Base-by-base conservation (phyloP, 2,329 filamentous ascomycete genomes). In the Botrytis fabae region DNA sequence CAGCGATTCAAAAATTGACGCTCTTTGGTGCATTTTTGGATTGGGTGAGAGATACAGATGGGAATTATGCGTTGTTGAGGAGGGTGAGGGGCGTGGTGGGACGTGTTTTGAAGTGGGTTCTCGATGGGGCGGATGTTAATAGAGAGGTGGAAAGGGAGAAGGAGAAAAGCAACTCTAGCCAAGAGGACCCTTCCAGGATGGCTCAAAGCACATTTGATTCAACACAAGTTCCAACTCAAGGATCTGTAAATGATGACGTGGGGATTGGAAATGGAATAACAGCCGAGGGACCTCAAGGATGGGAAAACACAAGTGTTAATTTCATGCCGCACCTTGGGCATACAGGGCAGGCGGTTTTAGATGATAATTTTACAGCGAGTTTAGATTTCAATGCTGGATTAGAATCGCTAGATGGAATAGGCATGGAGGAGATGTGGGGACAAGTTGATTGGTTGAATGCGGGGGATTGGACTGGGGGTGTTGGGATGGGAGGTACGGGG, bases 1-100 rank as follows among this genome's bases (percentile, higher is more conserved):
- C 77, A 18, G 76, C 77, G 7, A 78, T 80, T 46, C 78, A 80
- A 68, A 79, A 78, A 73, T 60, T 80, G 32, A 80, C 78, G 1
- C 70, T 80, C 12, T 80, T 80, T 66, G 77, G 78, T 16, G 78
- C 76, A 2, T 81, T 80, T 64, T 69, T 80, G 16, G 78, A 80
- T 69, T 81, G 79, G 79, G 77, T 80, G 4, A 71, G 79, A 10
- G 76, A 77, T 12, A 80, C 79, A 12, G 78, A 80, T 71, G 79
- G 79, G 0, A 80, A 81, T 51, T 79, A 77, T 60, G 69, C 72
- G 12, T 74, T 80, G 28, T 38, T 70, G 32, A 63, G 35, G 32
- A 7, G 78, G 25, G 42, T 63, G 22, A 63, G 57, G 25, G 42
- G 57, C 2, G 68, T 70, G n/a, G 51, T 70, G 12, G 57, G 42